Base-by-base conservation (phyloP, 805 yeast genomes). In the Scheffersomyces amazonensis region DNA sequence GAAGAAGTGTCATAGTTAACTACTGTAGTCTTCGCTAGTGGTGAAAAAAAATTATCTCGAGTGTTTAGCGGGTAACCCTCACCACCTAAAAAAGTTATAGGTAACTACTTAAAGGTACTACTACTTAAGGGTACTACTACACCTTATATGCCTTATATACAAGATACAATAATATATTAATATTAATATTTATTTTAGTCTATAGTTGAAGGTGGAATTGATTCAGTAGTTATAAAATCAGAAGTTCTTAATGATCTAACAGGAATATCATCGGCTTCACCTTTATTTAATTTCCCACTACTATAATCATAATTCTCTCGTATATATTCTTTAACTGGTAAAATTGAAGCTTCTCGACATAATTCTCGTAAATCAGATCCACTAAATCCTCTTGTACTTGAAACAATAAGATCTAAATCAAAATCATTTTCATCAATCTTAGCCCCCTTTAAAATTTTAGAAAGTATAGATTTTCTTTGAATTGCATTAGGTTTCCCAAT, bases 351-450 rank as follows among this genome's bases (percentile, higher is more conserved):
- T 52, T 87, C 95, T 39, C 99, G 77, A 56, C 96, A 88, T 34
- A 87, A 64, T 56, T 93, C 99, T 52, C 86, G 83, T 56, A 93
- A 71, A 53, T 91, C 99, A 2, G 96, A 85, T 2, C 99, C 99
- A 47, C 95, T 85, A 34, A 41, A 55, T 12, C 71, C 96, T 9
- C 73, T 76, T 1, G 96, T 87, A 33, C 72, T 60, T 8, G 57
- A 53, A 10, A 85, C 90, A 13, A 93, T 66, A 3, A 63, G 58
- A 19, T 78, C 73, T 34, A 83, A 53, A 44, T 83, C 82, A 51
- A 90, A 86, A 10, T 66, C 69, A 0, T 58, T 50, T 0, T 49
- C 45, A 41, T 83, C 90, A 4, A 85, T 54, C 29, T 72, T 67
- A 3, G 93, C 81, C 30, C 78, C 89, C 29, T 74, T 67, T 36